Base-by-base conservation (phyloP, 306 rosid species). In the Boehmeria nivea region DNA sequence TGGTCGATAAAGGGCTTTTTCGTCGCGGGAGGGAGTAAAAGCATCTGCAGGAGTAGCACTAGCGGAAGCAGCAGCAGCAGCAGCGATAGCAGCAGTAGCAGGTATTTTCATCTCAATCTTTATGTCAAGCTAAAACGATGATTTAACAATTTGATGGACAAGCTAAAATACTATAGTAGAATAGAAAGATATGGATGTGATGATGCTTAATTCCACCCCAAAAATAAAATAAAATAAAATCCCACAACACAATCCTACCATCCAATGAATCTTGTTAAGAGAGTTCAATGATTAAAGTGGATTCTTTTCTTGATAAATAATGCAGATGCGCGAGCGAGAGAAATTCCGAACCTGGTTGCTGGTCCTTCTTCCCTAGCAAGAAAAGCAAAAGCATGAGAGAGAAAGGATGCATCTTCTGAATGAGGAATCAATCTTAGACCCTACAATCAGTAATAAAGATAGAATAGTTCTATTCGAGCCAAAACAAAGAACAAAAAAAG, bases 311-410 rank as follows among this genome's bases (percentile, higher is more conserved):
- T 33, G 7, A 5, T 33, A 33, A 14, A 52, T 61, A 2, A 23
- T 63, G 61, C 72, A 80, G 95, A 72, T 6, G 51, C 16, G 48
- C 6, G 23, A 16, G 57, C 40, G 76, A 77, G 25, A 65, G 40
- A 48, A 68, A 68, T 54, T 23, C 28, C 24, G 51, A 79, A 42
- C 65, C 33, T 24, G 76, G 89, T 57, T 87, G 95, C 73, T 81
- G 80, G 79, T 55, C 78, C 65, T 72, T 81, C 49, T 33, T 57
- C 73, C 49, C 50, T 33, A 1, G 28, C 66, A 73, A 57, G 43
- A 81, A 70, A 43, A 44, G 74, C 73, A 73, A 64, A 64, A 37
- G 45, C 65, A 64, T 70, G 62, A 71, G 74, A 59, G 48, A 58
- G 27, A 55, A 52, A 59, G 43, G 70, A 62, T 67, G 61, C 54